A percentile compares a stretch with the other conserved stretches of the same genome.
These are phyloP conservation scores for Tylopilus subfusipes DNA, from an alignment of 768 basidiomycete genomes.

Conservation along the genomic window DNA sequence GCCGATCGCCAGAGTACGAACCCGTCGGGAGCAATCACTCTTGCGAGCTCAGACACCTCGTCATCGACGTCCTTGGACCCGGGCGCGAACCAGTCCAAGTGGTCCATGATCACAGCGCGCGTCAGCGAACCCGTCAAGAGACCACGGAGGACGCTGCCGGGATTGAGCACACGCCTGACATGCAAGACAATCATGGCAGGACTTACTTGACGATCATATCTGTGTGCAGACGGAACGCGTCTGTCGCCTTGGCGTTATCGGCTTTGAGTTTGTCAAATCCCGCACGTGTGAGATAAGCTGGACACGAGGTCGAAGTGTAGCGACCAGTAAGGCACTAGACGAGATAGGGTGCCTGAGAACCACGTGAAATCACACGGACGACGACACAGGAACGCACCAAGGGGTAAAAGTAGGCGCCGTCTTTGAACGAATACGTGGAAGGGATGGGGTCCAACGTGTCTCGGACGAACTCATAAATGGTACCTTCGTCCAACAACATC, in stretches of 20 bases:
- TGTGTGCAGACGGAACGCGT: conserved; percentile 67
- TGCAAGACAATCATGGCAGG: not conserved
- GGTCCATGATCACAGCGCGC: conserved; percentile 69
- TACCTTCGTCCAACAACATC: conserved; percentile 54
- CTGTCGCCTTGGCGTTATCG: conserved; percentile 41
- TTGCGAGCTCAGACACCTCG: conserved; percentile 51
- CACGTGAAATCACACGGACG: not conserved
- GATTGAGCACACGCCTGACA: not conserved
- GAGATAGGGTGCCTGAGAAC: not conserved
- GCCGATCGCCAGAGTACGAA: conserved; percentile 66
- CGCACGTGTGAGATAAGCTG: conserved; percentile 57
- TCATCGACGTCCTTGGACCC: conserved; percentile 45
- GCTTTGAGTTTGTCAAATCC: conserved; percentile 57
- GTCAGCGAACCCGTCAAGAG: conserved; percentile 50
- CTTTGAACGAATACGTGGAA: conserved; percentile 48
- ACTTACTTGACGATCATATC: conserved; percentile 65
- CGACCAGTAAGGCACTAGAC: conserved; percentile 44
- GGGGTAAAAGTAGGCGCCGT: conserved; percentile 66
- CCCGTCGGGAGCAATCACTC: conserved; percentile 57
- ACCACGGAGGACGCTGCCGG: conserved; percentile 41
- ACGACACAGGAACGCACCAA: conserved; percentile 33
- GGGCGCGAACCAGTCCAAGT: conserved; percentile 57
- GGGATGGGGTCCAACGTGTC: conserved; percentile 52
- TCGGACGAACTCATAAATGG: conserved; percentile 46
- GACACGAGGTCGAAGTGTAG: conserved; percentile 58